phyloP scores from a whole-genome alignment of 306 rosid genomes.

The Hippophae rhamnoides region DNA sequence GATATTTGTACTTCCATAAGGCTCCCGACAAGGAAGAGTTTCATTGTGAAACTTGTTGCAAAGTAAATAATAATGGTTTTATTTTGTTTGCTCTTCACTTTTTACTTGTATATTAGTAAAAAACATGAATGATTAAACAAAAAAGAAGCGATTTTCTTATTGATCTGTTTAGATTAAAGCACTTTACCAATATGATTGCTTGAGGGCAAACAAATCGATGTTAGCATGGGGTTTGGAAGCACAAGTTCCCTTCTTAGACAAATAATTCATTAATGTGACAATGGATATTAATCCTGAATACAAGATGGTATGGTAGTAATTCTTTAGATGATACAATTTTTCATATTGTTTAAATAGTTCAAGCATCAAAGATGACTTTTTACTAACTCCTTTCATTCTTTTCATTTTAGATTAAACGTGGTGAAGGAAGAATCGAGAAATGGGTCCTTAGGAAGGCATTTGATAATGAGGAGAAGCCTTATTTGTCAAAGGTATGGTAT shows the following conservation, averaged over 20 bases:
- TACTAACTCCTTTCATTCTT: not conserved
- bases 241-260: slow-evolving; percentile 87
- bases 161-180: slow-evolving; percentile 64
- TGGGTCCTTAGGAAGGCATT: slow-evolving; percentile 85
- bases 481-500: slow-evolving; percentile 72
- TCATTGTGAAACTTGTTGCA: slow-evolving; percentile 85
- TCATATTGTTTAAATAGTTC: not conserved
- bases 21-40: slow-evolving; percentile 97
- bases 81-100: not conserved
- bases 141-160: not conserved
- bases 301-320: slow-evolving; percentile 47
- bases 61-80: slow-evolving; percentile 33
- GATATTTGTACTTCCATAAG: slow-evolving; percentile 92
- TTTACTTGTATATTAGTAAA: not conserved
- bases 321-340: too few relatives aligned
- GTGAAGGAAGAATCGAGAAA: slow-evolving; percentile 79
- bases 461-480: slow-evolving; percentile 81
- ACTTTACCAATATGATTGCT: slow-evolving; percentile 76
- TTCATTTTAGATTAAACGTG: slow-evolving; percentile 50
- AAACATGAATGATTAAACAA: slow-evolving; percentile 1
- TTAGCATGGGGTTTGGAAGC: slow-evolving; percentile 98
- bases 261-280: slow-evolving; percentile 63
- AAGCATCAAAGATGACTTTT: not conserved
- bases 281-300: slow-evolving; percentile 77
- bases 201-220: slow-evolving; percentile 82